These are phyloP conservation scores for Malus sieversii DNA, from an alignment of 306 rosid genomes.

Conservation along the genomic window DNA sequence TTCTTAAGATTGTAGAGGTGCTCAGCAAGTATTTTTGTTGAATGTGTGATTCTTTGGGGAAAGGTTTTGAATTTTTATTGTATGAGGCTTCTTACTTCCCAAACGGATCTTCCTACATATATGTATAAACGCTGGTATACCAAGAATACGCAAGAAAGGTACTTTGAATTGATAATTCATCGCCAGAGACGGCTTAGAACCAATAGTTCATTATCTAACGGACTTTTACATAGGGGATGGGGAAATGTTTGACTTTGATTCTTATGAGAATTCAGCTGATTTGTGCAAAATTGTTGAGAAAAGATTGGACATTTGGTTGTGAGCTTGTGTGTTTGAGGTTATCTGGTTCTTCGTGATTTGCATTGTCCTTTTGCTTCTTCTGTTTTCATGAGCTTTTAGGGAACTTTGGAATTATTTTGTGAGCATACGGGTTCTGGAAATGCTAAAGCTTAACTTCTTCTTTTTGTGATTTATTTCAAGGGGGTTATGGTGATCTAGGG, in stretches of 20 bases:
- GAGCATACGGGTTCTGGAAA: not conserved
- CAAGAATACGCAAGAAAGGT: too few relatives aligned
- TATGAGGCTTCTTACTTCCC: not conserved
- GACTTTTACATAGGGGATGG: not conserved
- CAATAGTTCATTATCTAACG: too few relatives aligned
- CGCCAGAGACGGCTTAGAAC: too few relatives aligned
- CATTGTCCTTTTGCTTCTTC: slow-evolving; percentile 1
- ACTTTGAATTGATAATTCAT: too few relatives aligned
- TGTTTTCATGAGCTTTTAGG: not conserved
- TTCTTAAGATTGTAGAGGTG: not conserved
- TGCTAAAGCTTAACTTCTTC: not conserved
- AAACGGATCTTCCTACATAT: too few relatives aligned
- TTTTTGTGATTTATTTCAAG: not conserved
- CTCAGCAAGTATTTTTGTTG: not conserved
- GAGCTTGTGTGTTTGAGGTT: not conserved
- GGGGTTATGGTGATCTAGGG: not conserved
- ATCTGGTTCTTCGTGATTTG: not conserved
- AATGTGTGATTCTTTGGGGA: not conserved
- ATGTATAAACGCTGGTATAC: too few relatives aligned
- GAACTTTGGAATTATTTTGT: not conserved
- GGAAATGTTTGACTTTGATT: not conserved
- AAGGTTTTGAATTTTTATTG: not conserved
- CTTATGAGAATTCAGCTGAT: not conserved
- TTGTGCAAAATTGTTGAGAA: not conserved
- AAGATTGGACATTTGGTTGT: not conserved